Percentiles rank a stretch among this genome's conserved stretches.
phyloP scores from a whole-genome alignment of 2,329 filamentous ascomycete species.

The Aspergillus ruber region DNA sequence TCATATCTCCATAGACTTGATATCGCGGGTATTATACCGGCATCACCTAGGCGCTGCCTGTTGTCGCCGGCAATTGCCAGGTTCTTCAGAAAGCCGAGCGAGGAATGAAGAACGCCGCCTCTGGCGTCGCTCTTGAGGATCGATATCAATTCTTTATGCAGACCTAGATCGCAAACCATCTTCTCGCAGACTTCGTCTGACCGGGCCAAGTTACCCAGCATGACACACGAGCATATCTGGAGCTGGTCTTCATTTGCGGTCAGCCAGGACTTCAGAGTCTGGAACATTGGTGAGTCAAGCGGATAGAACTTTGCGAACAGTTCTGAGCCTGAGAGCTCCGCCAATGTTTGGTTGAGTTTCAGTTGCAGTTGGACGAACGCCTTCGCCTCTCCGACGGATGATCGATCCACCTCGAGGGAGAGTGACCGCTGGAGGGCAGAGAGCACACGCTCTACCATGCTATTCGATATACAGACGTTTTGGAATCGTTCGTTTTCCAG shows the following conservation, averaged over 20 bases:
- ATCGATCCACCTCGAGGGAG: constrained; percentile 17
- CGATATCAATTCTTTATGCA: constrained; percentile 36
- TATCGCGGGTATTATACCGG: constrained; percentile 33
- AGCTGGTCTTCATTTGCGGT: constrained; percentile 35
- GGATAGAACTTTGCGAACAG: constrained; percentile 34
- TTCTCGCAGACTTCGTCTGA: constrained; percentile 36
- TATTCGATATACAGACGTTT: constrained; percentile 26
- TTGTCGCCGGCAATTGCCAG: constrained; percentile 41
- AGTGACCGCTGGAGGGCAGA: constrained; percentile 27
- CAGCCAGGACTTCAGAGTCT: constrained; percentile 37
- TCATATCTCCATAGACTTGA: constrained; percentile 36
- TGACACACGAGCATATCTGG: constrained; percentile 41
- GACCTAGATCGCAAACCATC: constrained; percentile 33
- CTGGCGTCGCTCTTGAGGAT: constrained; percentile 34
- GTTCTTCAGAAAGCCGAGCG: constrained; percentile 44
- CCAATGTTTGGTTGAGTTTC: constrained; percentile 35
- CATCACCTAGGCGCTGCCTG: constrained; percentile 30
- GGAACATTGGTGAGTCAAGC: constrained; percentile 29
- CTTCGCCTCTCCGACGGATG: constrained; percentile 29
- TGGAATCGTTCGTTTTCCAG: constrained; percentile 36
- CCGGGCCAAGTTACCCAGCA: constrained; percentile 43
- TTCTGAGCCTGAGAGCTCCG: constrained; percentile 34
- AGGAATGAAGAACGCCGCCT: constrained; percentile 38
- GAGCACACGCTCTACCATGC: constrained; percentile 26
- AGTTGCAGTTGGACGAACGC: constrained; percentile 28